phyloP scores from a whole-genome alignment of 164 flowering plant genomes.

The Tetrastigma voinierianum region DNA sequence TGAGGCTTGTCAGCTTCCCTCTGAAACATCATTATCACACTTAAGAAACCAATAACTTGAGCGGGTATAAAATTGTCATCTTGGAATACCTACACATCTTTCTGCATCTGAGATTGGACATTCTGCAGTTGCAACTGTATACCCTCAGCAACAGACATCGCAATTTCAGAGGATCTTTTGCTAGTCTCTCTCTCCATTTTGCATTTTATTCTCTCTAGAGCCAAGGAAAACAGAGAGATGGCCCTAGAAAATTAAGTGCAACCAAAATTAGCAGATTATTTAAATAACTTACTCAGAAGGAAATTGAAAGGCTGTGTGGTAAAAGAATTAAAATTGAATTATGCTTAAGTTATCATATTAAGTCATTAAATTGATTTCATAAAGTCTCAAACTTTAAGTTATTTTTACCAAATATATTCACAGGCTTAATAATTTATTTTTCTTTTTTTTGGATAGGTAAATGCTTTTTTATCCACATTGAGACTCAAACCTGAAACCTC shows the following conservation, averaged over 20 bases:
- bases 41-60: conserved; percentile 6
- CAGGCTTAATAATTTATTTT: too few relatives aligned
- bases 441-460: too few relatives aligned
- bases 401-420: too few relatives aligned
- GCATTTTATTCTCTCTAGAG: conserved; percentile 51
- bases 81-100: conserved; percentile 58
- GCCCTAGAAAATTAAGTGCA: conserved; percentile 45
- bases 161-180: conserved; percentile 65
- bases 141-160: conserved; percentile 53
- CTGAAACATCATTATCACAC: conserved; percentile 41
- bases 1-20: conserved; percentile 50
- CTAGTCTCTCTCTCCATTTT: conserved; percentile 50
- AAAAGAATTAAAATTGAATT: not conserved
- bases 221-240: conserved; percentile 49
- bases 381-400: too few relatives aligned
- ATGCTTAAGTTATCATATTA: too few relatives aligned
- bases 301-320: not conserved
- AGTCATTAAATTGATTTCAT: too few relatives aligned
- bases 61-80: conserved; percentile 2
- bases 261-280: not conserved
- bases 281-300: too few relatives aligned
- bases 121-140: conserved; percentile 53
- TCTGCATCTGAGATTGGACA: conserved; percentile 60
- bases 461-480: too few relatives aligned
- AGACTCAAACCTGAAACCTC: too few relatives aligned